Evolutionary conservation across 2,329 filamentous ascomycete species (phyloP).

Genomic region (Elsinoe australis): DNA sequence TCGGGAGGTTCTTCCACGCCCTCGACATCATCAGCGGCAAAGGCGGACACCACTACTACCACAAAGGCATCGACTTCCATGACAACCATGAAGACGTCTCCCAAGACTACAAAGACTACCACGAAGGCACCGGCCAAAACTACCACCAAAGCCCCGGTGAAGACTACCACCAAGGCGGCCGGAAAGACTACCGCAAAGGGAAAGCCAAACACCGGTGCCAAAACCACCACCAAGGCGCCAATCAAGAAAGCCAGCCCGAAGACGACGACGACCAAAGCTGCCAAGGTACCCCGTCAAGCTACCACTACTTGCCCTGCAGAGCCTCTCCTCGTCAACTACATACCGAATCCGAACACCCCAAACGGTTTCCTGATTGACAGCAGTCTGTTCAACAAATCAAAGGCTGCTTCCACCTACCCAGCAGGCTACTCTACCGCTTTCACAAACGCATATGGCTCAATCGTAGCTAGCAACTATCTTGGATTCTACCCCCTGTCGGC

Average conservation of each 20-base stretch:
- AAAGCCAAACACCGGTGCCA: no score
- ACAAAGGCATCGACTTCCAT: no score
- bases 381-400: conserved; percentile 12
- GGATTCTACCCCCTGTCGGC: conserved; percentile 17
- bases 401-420: conserved; percentile 12
- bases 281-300: neutral
- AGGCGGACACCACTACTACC: neutral
- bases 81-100: neutral
- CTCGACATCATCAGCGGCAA: neutral
- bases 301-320: neutral
- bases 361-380: conserved; percentile 19
- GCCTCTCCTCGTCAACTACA: conserved; percentile 15
- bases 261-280: neutral
- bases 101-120: no score
- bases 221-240: no score
- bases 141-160: neutral
- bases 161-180: neutral
- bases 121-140: neutral
- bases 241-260: no score
- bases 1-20: no score
- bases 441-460: conserved; percentile 8
- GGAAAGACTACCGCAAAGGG: no score
- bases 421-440: conserved; percentile 19
- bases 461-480: conserved; percentile 19
- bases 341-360: conserved; percentile 13